Evolutionary conservation across 768 basidiomycete genomes (phyloP).

Genomic region (Boletus huronensis): DNA sequence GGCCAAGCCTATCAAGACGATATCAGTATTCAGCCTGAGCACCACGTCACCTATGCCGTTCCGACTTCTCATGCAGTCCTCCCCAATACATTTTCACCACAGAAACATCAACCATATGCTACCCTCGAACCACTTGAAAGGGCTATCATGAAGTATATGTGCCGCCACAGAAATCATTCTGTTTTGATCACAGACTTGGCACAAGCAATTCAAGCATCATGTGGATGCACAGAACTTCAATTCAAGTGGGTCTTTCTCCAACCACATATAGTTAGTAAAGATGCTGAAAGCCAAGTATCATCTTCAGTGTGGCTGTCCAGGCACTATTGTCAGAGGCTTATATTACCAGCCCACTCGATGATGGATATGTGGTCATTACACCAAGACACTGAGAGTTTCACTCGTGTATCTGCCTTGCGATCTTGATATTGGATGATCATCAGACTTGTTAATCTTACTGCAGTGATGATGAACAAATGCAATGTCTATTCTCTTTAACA

Average conservation of each 20-base stretch:
- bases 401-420: not conserved
- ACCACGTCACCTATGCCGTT: not conserved
- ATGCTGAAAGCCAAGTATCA: not conserved
- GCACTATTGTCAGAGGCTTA: constrained; percentile 27
- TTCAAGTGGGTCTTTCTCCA: constrained; percentile 18
- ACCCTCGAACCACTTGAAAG: constrained; percentile 17
- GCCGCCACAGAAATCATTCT: not conserved
- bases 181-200: constrained; percentile 16
- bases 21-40: not conserved
- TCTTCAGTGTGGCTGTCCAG: constrained; percentile 19
- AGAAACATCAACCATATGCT: constrained; percentile 16
- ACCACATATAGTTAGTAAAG: not conserved
- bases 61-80: constrained; percentile 1
- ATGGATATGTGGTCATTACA: constrained; percentile 28
- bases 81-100: constrained; percentile 22
- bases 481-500: not conserved
- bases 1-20: not conserved
- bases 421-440: not conserved
- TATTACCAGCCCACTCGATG: constrained; percentile 30
- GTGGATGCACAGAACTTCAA: constrained; percentile 17
- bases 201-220: constrained; percentile 6
- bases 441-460: not conserved
- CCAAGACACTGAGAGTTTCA: constrained; percentile 19
- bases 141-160: constrained; percentile 19
- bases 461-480: not conserved